Evolutionary conservation across 1,284 basidiomycete genomes (phyloP), one percentile per base, ranked within the genome.

Genomic region (Rhizoctonia solani): DNA sequence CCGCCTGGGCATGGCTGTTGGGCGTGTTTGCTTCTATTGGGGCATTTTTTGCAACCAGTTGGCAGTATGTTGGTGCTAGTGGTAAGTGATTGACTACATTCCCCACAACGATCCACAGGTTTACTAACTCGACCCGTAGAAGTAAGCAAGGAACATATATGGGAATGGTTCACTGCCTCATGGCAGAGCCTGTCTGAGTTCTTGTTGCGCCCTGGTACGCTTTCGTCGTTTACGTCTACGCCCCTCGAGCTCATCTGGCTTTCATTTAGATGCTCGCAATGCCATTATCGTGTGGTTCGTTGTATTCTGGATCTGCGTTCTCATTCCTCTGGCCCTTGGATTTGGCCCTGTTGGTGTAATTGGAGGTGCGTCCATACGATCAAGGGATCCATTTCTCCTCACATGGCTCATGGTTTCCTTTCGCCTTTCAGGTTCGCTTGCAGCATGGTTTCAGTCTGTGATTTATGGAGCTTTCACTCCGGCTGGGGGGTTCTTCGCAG

Each of bases 381-480:
- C n/a, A n/a, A n/a, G n/a, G n/a, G n/a, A n/a, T n/a, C n/a, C n/a
- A n/a, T n/a, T n/a, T n/a, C n/a, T n/a, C 37, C 37, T 39, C 37
- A 39, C 37, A 39, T 39, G n/a, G 9, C 32, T 5, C 32, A 52
- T 14, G 4, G 11, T 1, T 37, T 19, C 25, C 44, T 23, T 42
- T 27, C 14, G 21, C 13, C 6, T 21, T 32, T 14, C n/a, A 61
- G 58, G 58, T 23, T 61, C 58, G 4, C 11, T 23, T 14, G 58
- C 58, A 5, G 58, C 58, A 1, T 49, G 58, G 58, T 50, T 61
- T 34, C 58, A 61, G 19, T 61, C 58, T 25, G 58, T 25, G 5
- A 21, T 61, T n/a, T 61, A 61, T n/a, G 58, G 58, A 21, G 58
- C 58, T 9, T 61, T 61, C 21, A 61, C 58, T 25, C 58, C 58